phyloP scores from a whole-genome alignment of 345 rosid species.

The Aethionema arabicum region DNA sequence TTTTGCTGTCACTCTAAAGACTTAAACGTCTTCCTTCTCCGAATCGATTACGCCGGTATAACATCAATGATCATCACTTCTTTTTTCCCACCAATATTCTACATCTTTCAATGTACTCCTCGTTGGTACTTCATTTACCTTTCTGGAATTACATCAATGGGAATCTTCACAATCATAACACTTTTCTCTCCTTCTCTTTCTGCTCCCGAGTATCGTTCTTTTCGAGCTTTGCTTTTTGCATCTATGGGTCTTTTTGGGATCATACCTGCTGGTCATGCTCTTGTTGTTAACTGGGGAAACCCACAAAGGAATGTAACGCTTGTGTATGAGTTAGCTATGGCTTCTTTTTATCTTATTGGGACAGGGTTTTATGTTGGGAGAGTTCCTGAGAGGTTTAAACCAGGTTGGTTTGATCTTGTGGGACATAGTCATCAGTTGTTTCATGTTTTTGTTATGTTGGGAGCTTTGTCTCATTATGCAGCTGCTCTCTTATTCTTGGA shows the following conservation, averaged over 20 bases:
- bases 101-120: constrained; percentile 77
- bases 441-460: constrained; percentile 79
- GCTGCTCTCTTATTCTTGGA: constrained; percentile 74
- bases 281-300: constrained; percentile 68
- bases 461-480: constrained; percentile 89
- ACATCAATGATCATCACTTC: constrained; percentile 89
- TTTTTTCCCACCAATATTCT: constrained; percentile 83
- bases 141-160: constrained; percentile 68
- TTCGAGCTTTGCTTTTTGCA: constrained; percentile 63
- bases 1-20: constrained; percentile 76
- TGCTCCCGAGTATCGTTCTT: constrained; percentile 51
- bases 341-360: constrained; percentile 69
- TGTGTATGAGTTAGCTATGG: constrained; percentile 73
- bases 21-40: constrained; percentile 52
- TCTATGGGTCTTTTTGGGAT: constrained; percentile 85
- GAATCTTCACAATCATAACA: constrained; percentile 66
- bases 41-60: constrained; percentile 76
- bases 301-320: constrained; percentile 58
- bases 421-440: constrained; percentile 95
- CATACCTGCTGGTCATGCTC: constrained; percentile 64
- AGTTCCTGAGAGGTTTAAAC: constrained; percentile 77
- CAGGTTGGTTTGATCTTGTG: constrained; percentile 80
- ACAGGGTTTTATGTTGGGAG: constrained; percentile 65
- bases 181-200: constrained; percentile 69
- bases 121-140: constrained; percentile 79